Conservation (phyloP, 805 yeast species). For the Pichia phayaonensis region DNA sequence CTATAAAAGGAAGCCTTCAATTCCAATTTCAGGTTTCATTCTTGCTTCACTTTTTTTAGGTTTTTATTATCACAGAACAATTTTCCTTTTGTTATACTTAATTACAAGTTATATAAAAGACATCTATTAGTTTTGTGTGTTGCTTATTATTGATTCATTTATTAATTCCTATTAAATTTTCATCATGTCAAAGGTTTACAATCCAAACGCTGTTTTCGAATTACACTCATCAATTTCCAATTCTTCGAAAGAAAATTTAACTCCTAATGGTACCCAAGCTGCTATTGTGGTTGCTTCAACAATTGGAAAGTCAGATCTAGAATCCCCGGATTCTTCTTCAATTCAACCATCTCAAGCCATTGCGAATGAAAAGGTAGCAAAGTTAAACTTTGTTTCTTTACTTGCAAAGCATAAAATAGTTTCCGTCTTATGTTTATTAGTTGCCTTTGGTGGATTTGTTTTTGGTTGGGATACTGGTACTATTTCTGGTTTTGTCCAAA, state of each 20-base stretch:
- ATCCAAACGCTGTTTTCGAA: neutral
- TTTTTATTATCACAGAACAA: neutral
- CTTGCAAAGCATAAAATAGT: conserved; percentile 12
- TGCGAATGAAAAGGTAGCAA: neutral
- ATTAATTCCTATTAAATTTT: neutral
- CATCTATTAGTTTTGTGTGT: neutral
- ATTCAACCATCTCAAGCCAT: neutral
- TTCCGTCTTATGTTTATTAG: conserved; percentile 37
- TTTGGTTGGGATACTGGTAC: conserved; percentile 78
- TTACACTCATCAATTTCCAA: neutral
- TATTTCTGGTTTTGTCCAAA: conserved; percentile 61
- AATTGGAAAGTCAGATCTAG: neutral
- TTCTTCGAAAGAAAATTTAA: neutral
- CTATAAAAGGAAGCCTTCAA: neutral
- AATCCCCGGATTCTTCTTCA: neutral
- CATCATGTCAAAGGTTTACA: neutral
- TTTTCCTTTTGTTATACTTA: neutral
- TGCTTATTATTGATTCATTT: neutral
- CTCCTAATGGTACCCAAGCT: neutral
- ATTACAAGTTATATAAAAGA: neutral
- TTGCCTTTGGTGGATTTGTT: conserved; percentile 71
- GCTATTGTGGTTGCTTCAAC: neutral
- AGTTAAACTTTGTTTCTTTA: neutral
- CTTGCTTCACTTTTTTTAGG: neutral
- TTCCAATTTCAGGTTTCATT: neutral